These are phyloP conservation scores for Jaapia argillacea DNA, from an alignment of 768 basidiomycete genomes.

Conservation along the genomic window DNA sequence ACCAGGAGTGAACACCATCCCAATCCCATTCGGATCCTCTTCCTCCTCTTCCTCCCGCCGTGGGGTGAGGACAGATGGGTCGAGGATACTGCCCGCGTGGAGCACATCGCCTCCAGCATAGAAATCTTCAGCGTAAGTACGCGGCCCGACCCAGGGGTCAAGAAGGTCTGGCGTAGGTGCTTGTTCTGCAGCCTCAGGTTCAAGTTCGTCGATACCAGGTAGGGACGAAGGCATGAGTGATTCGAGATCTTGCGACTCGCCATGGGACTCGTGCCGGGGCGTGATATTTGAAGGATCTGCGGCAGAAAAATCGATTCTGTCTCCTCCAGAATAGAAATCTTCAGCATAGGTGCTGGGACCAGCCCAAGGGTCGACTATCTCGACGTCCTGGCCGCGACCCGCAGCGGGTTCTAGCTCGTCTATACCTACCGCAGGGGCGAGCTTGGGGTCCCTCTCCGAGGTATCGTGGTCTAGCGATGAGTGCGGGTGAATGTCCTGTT, in stretches of 20 bases:
- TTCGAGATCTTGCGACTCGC: too few species aligned
- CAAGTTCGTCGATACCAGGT: background rate
- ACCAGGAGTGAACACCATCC: too few species aligned
- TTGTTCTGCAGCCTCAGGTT: background rate
- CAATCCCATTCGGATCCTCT: too few species aligned
- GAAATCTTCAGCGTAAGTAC: conserved; percentile 16
- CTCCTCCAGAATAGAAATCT: conserved; percentile 36
- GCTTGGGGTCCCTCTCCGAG: too few species aligned
- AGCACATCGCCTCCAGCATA: conserved; percentile 11
- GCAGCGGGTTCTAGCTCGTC: too few species aligned
- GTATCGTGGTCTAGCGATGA: too few species aligned
- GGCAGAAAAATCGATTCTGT: conserved; percentile 8
- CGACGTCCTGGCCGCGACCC: background rate
- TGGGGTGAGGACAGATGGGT: background rate
- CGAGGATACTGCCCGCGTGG: too few species aligned
- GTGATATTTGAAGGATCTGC: background rate
- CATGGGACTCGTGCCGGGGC: background rate
- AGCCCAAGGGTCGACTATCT: conserved; percentile 25
- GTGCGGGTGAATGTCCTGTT: too few species aligned
- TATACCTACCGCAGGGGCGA: too few species aligned
- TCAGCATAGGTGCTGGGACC: conserved; percentile 29
- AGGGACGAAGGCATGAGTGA: too few species aligned
- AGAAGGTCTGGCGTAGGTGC: background rate
- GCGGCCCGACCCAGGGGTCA: conserved; percentile 3
- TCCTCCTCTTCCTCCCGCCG: background rate